phyloP scores from a whole-genome alignment of 2,329 filamentous ascomycete genomes.

The Myriosclerotinia scirpicola region DNA sequence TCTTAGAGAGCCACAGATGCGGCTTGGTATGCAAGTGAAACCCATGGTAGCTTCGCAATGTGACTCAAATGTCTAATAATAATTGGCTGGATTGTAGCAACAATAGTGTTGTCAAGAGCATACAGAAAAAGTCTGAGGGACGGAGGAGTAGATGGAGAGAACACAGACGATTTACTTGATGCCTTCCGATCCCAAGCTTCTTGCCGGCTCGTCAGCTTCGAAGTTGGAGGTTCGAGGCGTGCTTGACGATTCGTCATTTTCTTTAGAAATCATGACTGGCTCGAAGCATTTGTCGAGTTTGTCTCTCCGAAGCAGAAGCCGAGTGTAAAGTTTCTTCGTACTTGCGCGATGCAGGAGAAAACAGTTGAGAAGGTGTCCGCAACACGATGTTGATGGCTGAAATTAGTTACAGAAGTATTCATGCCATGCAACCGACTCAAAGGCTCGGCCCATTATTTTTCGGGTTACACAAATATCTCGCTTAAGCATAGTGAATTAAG shows the following conservation, averaged over 20 bases:
- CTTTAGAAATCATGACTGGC: neutral
- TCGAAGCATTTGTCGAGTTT: neutral
- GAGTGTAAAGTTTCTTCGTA: neutral
- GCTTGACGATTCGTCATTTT: neutral
- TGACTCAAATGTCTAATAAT: constrained; percentile 43
- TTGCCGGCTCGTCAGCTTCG: neutral
- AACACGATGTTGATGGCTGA: neutral
- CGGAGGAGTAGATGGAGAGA: neutral
- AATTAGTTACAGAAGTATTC: neutral
- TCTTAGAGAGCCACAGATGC: neutral
- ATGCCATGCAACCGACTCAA: neutral
- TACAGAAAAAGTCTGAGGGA: neutral
- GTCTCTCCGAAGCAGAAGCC: neutral
- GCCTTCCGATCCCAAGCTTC: neutral
- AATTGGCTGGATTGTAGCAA: constrained; percentile 45
- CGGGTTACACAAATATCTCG: neutral
- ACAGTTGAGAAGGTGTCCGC: neutral
- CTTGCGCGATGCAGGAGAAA: neutral
- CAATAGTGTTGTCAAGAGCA: constrained; percentile 2
- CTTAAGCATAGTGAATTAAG: neutral
- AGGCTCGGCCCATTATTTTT: neutral
- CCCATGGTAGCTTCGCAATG: constrained; percentile 44
- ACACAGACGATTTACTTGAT: neutral
- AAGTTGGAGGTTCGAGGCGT: too few relatives aligned
- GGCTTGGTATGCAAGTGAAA: constrained; percentile 37